Base-by-base conservation (phyloP, 192 early-diverging fungal species). In the Linnemannia schmuckeri region DNA sequence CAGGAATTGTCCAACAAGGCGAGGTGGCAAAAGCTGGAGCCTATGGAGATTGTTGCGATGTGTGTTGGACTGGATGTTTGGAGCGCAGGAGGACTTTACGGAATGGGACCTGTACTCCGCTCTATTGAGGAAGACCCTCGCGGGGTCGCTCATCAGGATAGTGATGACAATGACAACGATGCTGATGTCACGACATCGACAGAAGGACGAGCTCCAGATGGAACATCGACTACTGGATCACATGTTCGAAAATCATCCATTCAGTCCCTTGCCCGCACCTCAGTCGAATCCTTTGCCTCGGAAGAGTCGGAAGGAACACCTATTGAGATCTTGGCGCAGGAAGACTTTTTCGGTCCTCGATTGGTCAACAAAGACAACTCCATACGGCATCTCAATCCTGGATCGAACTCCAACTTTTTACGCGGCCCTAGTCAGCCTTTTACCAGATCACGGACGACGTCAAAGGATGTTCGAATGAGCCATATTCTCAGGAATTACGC, bases 11-110 rank as follows among this genome's bases (percentile, higher is more conserved):
- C 80, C 2, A 88, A 92, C 35, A 88, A 83, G 6, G 88, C 89
- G 7, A 78, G 92, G 38, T 92, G 90, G 90, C 89, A 90, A 82
- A 93, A 93, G 70, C 75, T 93, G 55, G 92, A 93, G 68, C 91
- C 92, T 6, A 91, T 91, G 54, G 92, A 92, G 75, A 89, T 93
- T 75, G 89, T 93, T 52, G 92, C 92, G 49, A 89, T 90, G 81
- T 90, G 90, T 55, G 89, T 93, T 87, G 88, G 92, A 66, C 75
- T 90, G 33, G 91, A 93, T 87, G 77, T 93, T 2, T 91, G 90
- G 63, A 92, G 90, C 70, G 89, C 91, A 27, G 90, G 90, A 12
- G 88, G 88, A 6, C 74, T 82, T 27, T 79, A 85, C 40, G 91
- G 82, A 4, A 83, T 70, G 40, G 80, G 80, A 4, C 76, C 82